phyloP scores from a whole-genome alignment of 345 rosid genomes.

The Bruguiera gymnorhiza region DNA sequence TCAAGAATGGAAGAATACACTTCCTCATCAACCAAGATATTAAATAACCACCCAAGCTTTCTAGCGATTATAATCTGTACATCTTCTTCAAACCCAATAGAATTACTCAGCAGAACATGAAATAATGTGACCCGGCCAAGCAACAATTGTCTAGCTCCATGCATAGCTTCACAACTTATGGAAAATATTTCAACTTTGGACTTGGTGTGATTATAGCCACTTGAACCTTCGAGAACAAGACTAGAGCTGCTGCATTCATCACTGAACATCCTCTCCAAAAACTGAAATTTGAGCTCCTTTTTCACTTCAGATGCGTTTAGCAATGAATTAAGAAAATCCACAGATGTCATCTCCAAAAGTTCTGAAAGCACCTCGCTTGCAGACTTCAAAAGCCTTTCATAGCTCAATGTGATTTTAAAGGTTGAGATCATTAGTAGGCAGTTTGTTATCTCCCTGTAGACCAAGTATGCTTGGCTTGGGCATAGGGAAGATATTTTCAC shows the following conservation, averaged over 20 bases:
- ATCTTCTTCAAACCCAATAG: constrained; percentile 47
- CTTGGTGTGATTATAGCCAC: constrained; percentile 21
- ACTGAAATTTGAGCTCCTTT: constrained; percentile 50
- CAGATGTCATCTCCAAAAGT: constrained; percentile 66
- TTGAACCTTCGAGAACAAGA: constrained; percentile 24
- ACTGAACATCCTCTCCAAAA: constrained; percentile 59
- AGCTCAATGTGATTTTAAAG: constrained; percentile 53
- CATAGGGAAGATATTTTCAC: constrained; percentile 67
- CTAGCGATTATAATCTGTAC: constrained; percentile 41
- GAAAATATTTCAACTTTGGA: constrained; percentile 52
- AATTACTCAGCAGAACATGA: constrained; percentile 53
- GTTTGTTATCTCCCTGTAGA: constrained; percentile 50
- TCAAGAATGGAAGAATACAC: constrained; percentile 62
- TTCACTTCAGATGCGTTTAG: constrained; percentile 54
- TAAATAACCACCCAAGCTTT: constrained; percentile 72
- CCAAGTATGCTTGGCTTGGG: constrained; percentile 60
- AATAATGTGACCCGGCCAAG: constrained; percentile 57
- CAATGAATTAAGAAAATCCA: constrained; percentile 58
- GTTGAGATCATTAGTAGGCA: constrained; percentile 57
- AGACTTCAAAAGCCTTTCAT: constrained; percentile 40
- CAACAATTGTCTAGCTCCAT: constrained; percentile 32
- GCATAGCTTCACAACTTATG: constrained; percentile 35
- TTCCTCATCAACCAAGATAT: constrained; percentile 50
- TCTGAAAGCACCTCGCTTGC: constrained; percentile 70
- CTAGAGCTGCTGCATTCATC: constrained; percentile 30